A percentile compares a stretch with the other conserved stretches of the same genome.
phyloP scores from a whole-genome alignment of 768 basidiomycete species.

The Exsudoporus frostii region DNA sequence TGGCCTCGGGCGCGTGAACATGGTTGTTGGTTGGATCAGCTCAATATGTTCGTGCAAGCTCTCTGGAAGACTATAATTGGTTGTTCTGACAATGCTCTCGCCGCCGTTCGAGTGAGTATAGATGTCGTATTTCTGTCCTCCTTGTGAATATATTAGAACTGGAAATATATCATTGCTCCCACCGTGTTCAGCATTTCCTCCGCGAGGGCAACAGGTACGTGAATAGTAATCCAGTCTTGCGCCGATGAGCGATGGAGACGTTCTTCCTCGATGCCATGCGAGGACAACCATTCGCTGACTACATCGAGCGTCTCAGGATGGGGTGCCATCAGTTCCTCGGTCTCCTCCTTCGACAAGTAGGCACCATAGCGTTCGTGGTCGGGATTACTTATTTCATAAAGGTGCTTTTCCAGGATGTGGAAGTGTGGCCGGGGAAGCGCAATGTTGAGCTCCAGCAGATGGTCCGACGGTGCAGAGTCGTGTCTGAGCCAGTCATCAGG shows the following conservation, averaged over 20 bases:
- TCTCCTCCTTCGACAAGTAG: conserved; percentile 62
- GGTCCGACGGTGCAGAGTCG: conserved; percentile 41
- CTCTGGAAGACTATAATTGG: conserved; percentile 62
- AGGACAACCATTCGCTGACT: conserved; percentile 61
- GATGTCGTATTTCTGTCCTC: conserved; percentile 53
- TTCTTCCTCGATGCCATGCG: conserved; percentile 49
- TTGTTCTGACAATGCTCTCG: conserved; percentile 61
- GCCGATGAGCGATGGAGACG: conserved; percentile 56
- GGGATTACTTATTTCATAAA: conserved; percentile 60
- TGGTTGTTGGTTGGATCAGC: conserved; percentile 69
- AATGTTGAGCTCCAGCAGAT: conserved; percentile 54
- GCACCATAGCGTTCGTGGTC: conserved; percentile 51
- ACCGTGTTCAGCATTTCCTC: conserved; percentile 75
- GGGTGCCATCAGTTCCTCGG: conserved; percentile 60
- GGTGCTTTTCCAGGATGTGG: conserved; percentile 44
- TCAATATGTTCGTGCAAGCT: conserved; percentile 59
- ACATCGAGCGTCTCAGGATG: conserved; percentile 46
- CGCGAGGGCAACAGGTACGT: conserved; percentile 53
- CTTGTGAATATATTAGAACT: neutral
- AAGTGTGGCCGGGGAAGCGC: conserved; percentile 56
- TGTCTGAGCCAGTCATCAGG: conserved; percentile 51
- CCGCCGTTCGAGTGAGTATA: conserved; percentile 56
- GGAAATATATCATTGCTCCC: conserved; percentile 11
- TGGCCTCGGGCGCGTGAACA: conserved; percentile 50
- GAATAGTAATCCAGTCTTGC: conserved; percentile 65